Evolutionary conservation across 345 rosid species (phyloP).

Genomic region (Cardamine occulta): DNA sequence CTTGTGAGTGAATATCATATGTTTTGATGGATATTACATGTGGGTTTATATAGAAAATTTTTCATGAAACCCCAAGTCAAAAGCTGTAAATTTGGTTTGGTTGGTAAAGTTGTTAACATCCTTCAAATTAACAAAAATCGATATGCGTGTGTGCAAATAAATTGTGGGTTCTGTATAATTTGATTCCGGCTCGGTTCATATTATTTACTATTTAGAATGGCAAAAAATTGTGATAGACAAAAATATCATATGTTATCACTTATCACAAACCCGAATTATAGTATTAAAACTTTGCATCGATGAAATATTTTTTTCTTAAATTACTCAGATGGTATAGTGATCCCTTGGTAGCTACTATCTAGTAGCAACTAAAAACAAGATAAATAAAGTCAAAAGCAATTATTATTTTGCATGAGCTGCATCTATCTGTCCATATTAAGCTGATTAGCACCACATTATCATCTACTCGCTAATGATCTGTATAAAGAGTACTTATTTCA

Average conservation of each 20-base stretch:
- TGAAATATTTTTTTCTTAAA: neutral
- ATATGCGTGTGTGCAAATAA: neutral
- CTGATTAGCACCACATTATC: neutral
- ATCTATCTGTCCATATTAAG: neutral
- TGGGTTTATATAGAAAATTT: neutral
- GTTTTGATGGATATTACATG: neutral
- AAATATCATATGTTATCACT: neutral
- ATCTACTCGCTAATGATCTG: constrained; percentile 1
- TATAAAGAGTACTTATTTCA: neutral
- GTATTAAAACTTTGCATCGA: neutral
- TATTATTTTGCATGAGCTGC: neutral
- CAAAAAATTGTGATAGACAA: neutral
- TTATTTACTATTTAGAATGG: neutral
- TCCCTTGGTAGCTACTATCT: neutral
- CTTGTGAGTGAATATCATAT: neutral
- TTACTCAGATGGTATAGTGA: neutral
- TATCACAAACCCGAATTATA: neutral
- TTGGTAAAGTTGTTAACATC: neutral
- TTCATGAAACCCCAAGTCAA: neutral
- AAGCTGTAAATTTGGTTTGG: neutral
- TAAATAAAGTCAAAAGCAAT: constrained; percentile 3
- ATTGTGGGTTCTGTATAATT: neutral
- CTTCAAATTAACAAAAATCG: neutral
- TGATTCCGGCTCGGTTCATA: neutral
- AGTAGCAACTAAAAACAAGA: neutral